phyloP scores from a whole-genome alignment of 2,329 filamentous ascomycete genomes.

The Penicillium corylophilum region DNA sequence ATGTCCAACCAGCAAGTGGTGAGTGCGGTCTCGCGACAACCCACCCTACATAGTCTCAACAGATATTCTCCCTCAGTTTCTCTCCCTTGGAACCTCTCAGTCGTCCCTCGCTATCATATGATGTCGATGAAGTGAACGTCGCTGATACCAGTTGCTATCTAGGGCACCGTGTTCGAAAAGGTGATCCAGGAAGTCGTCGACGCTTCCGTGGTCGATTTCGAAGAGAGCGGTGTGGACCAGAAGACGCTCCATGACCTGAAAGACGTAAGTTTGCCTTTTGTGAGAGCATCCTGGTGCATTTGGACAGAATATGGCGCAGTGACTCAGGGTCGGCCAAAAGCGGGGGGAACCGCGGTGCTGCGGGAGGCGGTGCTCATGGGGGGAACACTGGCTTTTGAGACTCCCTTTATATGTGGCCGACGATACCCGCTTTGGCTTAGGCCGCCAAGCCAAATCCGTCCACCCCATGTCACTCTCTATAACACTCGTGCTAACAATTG shows the following conservation, averaged over 20 bases:
- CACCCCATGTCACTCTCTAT: conserved; percentile 9
- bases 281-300: conserved; percentile 5
- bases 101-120: background rate
- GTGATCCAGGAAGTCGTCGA: conserved; percentile 93
- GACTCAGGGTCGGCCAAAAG: conserved; percentile 41
- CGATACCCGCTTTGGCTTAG: conserved; percentile 30
- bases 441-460: conserved; percentile 24
- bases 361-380: conserved; percentile 40
- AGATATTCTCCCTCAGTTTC: conserved; percentile 13
- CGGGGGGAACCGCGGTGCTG: conserved; percentile 32
- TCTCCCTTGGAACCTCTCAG: background rate
- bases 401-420: conserved; percentile 41
- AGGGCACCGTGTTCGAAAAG: conserved; percentile 81
- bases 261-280: conserved; percentile 62
- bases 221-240: conserved; percentile 91
- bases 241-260: conserved; percentile 81
- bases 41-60: conserved; percentile 24
- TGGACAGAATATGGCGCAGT: conserved; percentile 13
- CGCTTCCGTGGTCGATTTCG: conserved; percentile 89
- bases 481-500: conserved; percentile 8
- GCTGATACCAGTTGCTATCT: conserved; percentile 30
- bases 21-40: conserved; percentile 35
- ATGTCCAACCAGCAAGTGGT: conserved; percentile 53
- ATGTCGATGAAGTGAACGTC: conserved; percentile 7
- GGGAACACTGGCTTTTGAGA: conserved; percentile 41